These are phyloP conservation scores for Sporothrix brunneoviolacea DNA, from an alignment of 2,329 filamentous ascomycete species.

Conservation along the genomic window DNA sequence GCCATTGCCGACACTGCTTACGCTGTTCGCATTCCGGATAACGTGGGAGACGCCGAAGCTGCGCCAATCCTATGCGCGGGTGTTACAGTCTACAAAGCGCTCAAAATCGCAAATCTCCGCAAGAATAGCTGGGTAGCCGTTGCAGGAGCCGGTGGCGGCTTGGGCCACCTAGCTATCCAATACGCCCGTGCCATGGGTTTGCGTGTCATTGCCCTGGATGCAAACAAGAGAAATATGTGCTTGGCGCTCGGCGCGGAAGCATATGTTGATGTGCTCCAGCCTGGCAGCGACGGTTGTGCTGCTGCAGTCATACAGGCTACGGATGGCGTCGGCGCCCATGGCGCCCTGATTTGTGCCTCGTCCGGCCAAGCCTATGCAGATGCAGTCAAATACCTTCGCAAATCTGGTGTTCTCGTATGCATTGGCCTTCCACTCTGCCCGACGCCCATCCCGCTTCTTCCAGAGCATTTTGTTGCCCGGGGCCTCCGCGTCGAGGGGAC, in stretches of 20 bases:
- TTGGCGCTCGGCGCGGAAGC: constrained; percentile 45
- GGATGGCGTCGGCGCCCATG: constrained; percentile 37
- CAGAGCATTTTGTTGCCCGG: constrained; percentile 31
- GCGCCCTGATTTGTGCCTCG: constrained; percentile 58
- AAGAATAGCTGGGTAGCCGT: constrained; percentile 67
- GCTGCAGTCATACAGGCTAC: constrained; percentile 26
- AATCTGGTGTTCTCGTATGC: constrained; percentile 56
- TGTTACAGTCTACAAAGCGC: constrained; percentile 69
- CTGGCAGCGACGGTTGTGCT: constrained; percentile 36
- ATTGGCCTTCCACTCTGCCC: constrained; percentile 50
- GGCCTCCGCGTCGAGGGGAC: constrained; percentile 61
- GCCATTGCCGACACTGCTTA: constrained; percentile 8
- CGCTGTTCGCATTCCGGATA: not conserved
- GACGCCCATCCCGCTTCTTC: constrained; percentile 1
- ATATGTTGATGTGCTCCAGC: constrained; percentile 45
- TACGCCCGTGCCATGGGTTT: constrained; percentile 90
- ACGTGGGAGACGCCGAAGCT: constrained; percentile 46
- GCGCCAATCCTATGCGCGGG: constrained; percentile 67
- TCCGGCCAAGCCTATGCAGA: constrained; percentile 63
- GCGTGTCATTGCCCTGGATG: constrained; percentile 72
- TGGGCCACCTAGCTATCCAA: constrained; percentile 68
- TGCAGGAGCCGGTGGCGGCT: constrained; percentile 67
- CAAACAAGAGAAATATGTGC: constrained; percentile 52
- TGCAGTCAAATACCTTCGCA: constrained; percentile 53
- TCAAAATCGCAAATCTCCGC: constrained; percentile 61